Evolutionary conservation across 2,329 filamentous ascomycete genomes (phyloP).

Genomic region (Raffaelea albimanens): DNA sequence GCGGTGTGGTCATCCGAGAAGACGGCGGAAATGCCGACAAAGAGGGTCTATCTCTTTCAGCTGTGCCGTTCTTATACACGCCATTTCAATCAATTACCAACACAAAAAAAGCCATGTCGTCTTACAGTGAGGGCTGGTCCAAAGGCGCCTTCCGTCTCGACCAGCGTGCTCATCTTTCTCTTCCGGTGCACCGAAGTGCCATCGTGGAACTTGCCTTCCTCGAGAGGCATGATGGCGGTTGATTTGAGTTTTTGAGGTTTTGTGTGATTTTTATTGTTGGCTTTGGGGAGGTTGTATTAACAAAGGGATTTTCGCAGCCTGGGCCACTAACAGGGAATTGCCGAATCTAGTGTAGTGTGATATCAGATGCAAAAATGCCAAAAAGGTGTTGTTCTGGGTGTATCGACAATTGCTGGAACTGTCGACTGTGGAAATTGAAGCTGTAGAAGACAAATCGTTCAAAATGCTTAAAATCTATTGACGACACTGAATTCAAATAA

Average conservation of each 20-base stretch:
- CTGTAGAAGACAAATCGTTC: too few relatives aligned
- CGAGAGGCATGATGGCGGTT: conserved; percentile 5
- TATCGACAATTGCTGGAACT: too few relatives aligned
- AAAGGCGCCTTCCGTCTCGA: conserved; percentile 32
- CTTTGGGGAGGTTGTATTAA: neutral
- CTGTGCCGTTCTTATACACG: too few relatives aligned
- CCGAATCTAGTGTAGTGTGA: too few relatives aligned
- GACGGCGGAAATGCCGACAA: conserved; percentile 51
- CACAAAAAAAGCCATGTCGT: too few relatives aligned
- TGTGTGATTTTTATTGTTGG: neutral
- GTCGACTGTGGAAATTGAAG: too few relatives aligned
- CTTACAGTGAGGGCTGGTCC: conserved; percentile 37
- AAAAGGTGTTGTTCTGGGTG: too few relatives aligned
- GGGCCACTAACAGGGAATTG: too few relatives aligned
- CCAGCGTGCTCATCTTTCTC: conserved; percentile 34
- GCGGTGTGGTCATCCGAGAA: conserved; percentile 40
- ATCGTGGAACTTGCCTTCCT: conserved; percentile 28
- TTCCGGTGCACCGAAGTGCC: conserved; percentile 35
- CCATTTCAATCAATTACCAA: too few relatives aligned
- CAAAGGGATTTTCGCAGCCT: too few relatives aligned
- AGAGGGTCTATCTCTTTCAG: conserved; percentile 39
- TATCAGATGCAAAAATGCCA: too few relatives aligned
- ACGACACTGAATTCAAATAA: neutral
- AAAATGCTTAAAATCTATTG: neutral
- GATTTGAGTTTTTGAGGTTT: neutral